Conservation (phyloP, 2,329 filamentous ascomycete species). For the Fusarium sp. region DNA sequence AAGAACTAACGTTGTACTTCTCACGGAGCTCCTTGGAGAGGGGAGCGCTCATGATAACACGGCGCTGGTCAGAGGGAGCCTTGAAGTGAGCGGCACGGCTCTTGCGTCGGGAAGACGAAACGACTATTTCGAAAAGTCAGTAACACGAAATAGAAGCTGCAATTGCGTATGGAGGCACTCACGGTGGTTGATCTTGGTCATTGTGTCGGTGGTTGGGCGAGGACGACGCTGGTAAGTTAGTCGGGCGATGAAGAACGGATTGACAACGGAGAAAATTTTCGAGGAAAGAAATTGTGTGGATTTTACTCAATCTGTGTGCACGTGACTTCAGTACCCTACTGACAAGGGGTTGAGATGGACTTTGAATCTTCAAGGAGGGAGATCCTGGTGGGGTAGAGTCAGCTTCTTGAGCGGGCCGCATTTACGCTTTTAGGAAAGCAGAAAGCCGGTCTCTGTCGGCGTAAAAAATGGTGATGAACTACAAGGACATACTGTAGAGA, state of each 20-base stretch:
- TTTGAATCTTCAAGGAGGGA: neutral
- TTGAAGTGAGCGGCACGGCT: constrained; percentile 98
- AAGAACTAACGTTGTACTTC: constrained; percentile 90
- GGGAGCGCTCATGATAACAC: constrained; percentile 96
- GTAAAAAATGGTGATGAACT: neutral
- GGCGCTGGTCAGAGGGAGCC: constrained; percentile 93
- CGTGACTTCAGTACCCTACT: constrained; percentile 49
- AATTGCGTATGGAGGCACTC: constrained; percentile 47
- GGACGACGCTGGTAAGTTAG: constrained; percentile 43
- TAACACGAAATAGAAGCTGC: neutral
- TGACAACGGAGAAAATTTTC: constrained; percentile 31
- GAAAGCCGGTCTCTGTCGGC: neutral
- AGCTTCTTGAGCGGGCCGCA: constrained; percentile 8
- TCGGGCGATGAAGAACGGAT: constrained; percentile 47
- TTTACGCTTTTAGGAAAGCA: constrained; percentile 12
- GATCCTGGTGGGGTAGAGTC: neutral
- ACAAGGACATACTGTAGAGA: neutral
- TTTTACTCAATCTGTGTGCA: constrained; percentile 49
- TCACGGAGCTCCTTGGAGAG: constrained; percentile 97
- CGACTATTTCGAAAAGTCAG: constrained; percentile 55
- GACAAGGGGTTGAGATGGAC: neutral
- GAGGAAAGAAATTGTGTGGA: constrained; percentile 40
- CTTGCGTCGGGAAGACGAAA: constrained; percentile 92
- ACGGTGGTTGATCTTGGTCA: constrained; percentile 78
- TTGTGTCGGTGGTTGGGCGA: constrained; percentile 61